phyloP scores from a whole-genome alignment of 1,284 basidiomycete genomes.

The Irpex rosettiformis region DNA sequence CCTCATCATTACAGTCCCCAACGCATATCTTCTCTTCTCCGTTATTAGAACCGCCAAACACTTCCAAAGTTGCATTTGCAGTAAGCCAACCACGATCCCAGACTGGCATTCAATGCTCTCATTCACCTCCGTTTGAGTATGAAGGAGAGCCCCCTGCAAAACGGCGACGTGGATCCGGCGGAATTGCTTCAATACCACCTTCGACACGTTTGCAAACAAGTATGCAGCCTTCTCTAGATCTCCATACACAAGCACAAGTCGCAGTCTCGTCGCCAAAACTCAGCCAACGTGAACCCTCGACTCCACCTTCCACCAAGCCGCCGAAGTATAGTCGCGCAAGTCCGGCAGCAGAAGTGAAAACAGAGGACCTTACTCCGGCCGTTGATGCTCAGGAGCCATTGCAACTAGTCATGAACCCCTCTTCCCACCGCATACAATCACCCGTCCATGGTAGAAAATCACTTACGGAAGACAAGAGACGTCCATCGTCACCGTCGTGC shows the following conservation, averaged over 20 bases:
- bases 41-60: not conserved
- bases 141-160: slow-evolving; percentile 23
- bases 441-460: not conserved
- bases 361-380: not conserved
- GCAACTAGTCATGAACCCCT: not conserved
- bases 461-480: not conserved
- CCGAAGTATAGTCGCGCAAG: not conserved
- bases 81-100: not conserved
- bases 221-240: not conserved
- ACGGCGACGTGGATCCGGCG: slow-evolving; percentile 14
- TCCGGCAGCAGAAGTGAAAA: not conserved
- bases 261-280: no score
- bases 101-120: not conserved
- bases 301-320: no score
- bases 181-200: not conserved
- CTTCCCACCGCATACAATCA: slow-evolving; percentile 1
- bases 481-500: not conserved
- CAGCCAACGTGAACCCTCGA: no score
- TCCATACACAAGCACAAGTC: not conserved
- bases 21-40: not conserved
- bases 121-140: not conserved
- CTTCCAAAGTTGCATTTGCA: no score
- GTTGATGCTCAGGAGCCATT: not conserved
- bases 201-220: not conserved
- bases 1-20: not conserved